Base-by-base conservation (phyloP, 768 basidiomycete species). In the Tricholoma matsutake region DNA sequence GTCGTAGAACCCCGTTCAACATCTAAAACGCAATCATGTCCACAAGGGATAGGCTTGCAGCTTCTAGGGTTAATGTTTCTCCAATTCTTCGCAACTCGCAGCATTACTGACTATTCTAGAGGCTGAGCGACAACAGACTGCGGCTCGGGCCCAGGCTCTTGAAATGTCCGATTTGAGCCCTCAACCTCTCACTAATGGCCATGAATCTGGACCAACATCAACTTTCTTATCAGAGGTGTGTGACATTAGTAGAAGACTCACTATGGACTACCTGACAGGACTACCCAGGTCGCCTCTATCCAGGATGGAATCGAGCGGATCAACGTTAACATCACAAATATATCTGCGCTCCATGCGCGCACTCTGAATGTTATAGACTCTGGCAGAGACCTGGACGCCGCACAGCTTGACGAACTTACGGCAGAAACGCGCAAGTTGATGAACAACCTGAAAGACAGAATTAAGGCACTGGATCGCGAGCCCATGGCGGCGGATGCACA, bases 401-500 rank as follows among this genome's bases (percentile, higher is more conserved):
- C 65, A 8, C 70, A 83, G 60, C 78, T 91, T 25, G 84, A 86
- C n/a, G 76, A 80, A 16, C 76, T 91, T 56, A 78, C 86, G 14
- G 75, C 72, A 14, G 83, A 88, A 51, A 89, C 88, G 1, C 83
- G 85, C 64, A 73, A 80, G 0, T 77, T 89, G 58, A 84, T 81
- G 67, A 82, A 80, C 57, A 71, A 76, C 35, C 72, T 91, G 28
- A 88, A 86, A 65, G 76, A 79, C 28, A 77, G 88, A 31, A 83
- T 92, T 61, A 80, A 85, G 71, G 74, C 76, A 0, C 68, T 92
- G 57, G 82, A 85, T 68, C 67, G 65, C 34, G 57, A 68, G 10
- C 69, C 71, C 13, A 62, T 63, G 5, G 71, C 65, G 20, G 69
- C 72, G 34, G 76, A 79, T 60, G 65, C 64, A 1, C 72, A 75